phyloP scores from a whole-genome alignment of 2,329 filamentous ascomycete species.

The Xylariaceae sp. region DNA sequence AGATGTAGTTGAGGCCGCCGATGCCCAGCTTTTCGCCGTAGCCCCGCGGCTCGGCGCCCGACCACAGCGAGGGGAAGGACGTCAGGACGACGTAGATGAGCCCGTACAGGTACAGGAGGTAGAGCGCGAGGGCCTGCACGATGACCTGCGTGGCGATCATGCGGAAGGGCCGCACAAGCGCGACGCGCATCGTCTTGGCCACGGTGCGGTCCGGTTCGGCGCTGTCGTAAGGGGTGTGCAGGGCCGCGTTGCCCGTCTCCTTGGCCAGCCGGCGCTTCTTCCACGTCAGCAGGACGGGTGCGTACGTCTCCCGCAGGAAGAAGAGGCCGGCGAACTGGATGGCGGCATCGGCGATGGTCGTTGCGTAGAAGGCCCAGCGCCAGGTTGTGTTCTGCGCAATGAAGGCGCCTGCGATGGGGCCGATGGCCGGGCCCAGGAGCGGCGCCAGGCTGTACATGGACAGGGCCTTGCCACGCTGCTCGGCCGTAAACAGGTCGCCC shows the following conservation, averaged over 20 bases:
- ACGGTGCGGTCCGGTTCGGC: conserved; percentile 29
- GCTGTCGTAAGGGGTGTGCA: conserved; percentile 50
- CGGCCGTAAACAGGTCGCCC: conserved; percentile 46
- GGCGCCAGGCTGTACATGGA: conserved; percentile 59
- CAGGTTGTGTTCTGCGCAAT: conserved; percentile 60
- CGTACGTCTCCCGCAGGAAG: conserved; percentile 62
- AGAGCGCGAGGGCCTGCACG: conserved; percentile 44
- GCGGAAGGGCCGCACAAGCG: conserved; percentile 44
- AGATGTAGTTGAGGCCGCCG: conserved; percentile 35
- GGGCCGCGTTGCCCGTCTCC: conserved; percentile 47
- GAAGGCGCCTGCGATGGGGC: conserved; percentile 61
- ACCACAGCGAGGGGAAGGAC: conserved; percentile 45
- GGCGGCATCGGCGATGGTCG: conserved; percentile 54
- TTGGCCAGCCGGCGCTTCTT: conserved; percentile 54
- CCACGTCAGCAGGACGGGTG: conserved; percentile 53
- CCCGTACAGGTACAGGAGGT: conserved; percentile 51
- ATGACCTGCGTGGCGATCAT: conserved; percentile 49
- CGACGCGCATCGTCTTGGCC: conserved; percentile 32
- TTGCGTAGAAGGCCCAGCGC: conserved; percentile 69
- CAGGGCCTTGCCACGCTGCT: conserved; percentile 58
- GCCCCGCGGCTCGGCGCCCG: conserved; percentile 15
- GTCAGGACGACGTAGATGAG: conserved; percentile 44
- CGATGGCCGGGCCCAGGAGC: conserved; percentile 59
- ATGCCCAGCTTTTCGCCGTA: conserved; percentile 32
- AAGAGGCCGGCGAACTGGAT: conserved; percentile 55